Evolutionary conservation across 345 rosid species (phyloP).

Genomic region (Eucalyptus grandis): DNA sequence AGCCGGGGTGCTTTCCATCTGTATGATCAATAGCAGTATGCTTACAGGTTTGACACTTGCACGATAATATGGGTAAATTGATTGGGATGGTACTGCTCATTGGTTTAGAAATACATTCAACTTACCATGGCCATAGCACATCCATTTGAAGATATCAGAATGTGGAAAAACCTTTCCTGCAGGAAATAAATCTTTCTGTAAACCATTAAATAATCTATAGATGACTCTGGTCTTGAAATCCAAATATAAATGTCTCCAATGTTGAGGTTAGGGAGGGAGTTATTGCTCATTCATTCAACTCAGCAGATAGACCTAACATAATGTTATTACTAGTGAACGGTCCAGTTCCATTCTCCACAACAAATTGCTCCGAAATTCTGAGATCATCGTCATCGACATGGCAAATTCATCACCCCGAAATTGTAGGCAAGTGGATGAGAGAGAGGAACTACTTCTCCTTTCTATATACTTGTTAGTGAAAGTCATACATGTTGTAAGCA

Average conservation of each 20-base stretch:
- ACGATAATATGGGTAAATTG: neutral
- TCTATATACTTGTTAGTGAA: neutral
- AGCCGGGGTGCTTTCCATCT: slow-evolving; percentile 96
- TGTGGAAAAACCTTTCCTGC: slow-evolving; percentile 85
- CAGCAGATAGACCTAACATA: neutral
- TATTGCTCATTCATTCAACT: neutral
- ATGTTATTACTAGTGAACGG: neutral
- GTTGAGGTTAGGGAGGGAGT: neutral
- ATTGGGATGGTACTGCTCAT: neutral
- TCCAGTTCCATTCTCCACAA: neutral
- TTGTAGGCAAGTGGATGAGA: neutral
- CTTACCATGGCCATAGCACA: slow-evolving; percentile 87
- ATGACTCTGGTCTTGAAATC: neutral
- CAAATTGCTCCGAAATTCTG: neutral
- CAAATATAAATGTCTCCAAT: neutral
- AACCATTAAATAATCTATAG: neutral
- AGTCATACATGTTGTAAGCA: neutral
- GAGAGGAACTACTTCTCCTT: neutral
- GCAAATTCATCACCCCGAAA: neutral
- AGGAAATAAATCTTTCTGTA: neutral
- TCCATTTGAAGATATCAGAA: slow-evolving; percentile 73
- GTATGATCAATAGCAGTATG: neutral
- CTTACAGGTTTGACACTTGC: neutral
- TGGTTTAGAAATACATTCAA: neutral
- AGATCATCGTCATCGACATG: neutral